A percentile compares a stretch with the other conserved stretches of the same genome.
Conservation (phyloP, 768 basidiomycete species). For the Clavaria fumosa region DNA sequence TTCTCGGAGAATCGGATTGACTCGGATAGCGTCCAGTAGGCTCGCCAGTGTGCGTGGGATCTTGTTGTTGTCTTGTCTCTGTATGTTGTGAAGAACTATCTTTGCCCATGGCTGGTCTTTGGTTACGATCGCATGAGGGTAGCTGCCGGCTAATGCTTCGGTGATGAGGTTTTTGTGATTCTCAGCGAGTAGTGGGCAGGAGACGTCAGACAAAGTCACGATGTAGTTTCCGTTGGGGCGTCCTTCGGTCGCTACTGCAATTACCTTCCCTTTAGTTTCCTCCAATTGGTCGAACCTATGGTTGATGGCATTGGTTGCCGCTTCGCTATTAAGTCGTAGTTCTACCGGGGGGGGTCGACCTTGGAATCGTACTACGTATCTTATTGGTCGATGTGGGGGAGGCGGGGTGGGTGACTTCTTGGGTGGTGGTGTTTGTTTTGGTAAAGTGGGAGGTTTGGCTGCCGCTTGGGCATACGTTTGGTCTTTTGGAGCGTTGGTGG, state of each 20-base stretch:
- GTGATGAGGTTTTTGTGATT: no score
- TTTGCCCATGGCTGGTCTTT: no score
- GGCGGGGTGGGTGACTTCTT: no score
- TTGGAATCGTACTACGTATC: neutral
- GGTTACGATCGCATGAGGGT: neutral
- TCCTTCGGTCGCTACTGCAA: neutral
- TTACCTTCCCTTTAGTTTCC: neutral
- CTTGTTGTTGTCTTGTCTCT: no score
- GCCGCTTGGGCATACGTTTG: no score
- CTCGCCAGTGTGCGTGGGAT: no score
- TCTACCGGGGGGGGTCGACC: neutral
- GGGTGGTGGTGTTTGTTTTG: no score
- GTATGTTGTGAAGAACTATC: no score
- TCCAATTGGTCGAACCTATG: neutral
- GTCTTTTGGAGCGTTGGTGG: no score
- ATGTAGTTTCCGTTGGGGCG: constrained; percentile 1
- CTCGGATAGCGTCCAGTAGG: no score
- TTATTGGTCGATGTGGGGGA: no score
- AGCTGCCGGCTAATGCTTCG: neutral
- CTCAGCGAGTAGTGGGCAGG: neutral
- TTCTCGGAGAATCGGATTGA: neutral
- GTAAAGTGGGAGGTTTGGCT: no score
- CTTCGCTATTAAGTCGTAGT: neutral
- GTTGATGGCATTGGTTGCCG: neutral
- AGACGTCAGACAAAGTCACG: neutral